Evolutionary conservation across 306 rosid species (phyloP), one percentile per base, ranked within the genome.

Genomic region (Hippophae rhamnoides): DNA sequence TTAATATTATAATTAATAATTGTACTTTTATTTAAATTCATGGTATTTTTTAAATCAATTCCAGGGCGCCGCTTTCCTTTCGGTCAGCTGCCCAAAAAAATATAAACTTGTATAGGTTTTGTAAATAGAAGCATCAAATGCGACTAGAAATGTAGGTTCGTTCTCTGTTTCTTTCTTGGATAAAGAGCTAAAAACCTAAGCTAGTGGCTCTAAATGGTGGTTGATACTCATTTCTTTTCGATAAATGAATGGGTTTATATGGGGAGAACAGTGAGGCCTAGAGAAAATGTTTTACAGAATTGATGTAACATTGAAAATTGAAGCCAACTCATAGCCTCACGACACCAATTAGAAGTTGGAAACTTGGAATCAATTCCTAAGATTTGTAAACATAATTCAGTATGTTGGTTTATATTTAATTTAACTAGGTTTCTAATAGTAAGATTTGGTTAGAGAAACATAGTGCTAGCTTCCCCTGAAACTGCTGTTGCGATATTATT

Each of bases 81-180:
- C n/a, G n/a, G n/a, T n/a, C n/a, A n/a, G n/a, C n/a, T n/a, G n/a
- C n/a, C n/a, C n/a, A n/a, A n/a, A n/a, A n/a, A n/a, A n/a, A n/a
- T n/a, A n/a, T n/a, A n/a, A n/a, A n/a, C n/a, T n/a, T n/a, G n/a
- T n/a, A n/a, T n/a, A n/a, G n/a, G n/a, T n/a, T n/a, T n/a, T n/a
- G n/a, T n/a, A n/a, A n/a, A n/a, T n/a, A n/a, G n/a, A n/a, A n/a
- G n/a, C n/a, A n/a, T n/a, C n/a, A n/a, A n/a, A n/a, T n/a, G n/a
- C n/a, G n/a, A n/a, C n/a, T n/a, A n/a, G n/a, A n/a, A n/a, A n/a
- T n/a, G 10, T 13, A 25, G 23, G 26, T 47, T 18, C 43, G 0
- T 4, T 14, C 31, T 9, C 62, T 8, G 45, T 8, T 14, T 65
- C 56, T 23, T 23, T 63, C 70, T 56, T 65, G 47, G n/a, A 49